phyloP scores from a whole-genome alignment of 176 grass and related monocot genomes.

The Aegilops tauschii region DNA sequence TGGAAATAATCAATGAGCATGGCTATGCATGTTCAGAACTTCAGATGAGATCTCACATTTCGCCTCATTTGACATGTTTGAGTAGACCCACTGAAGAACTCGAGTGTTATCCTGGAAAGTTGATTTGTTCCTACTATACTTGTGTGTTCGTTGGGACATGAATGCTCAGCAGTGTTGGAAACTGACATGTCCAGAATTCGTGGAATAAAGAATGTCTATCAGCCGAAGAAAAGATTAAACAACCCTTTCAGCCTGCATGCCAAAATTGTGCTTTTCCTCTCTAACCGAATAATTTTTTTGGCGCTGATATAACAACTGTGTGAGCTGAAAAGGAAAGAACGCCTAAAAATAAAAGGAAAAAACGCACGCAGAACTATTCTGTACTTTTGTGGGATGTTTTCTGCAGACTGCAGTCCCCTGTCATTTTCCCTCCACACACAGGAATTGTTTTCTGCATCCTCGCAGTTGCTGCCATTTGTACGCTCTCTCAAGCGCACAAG shows the following conservation, averaged over 20 bases:
- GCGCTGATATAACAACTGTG: neutral
- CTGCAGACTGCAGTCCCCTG: no score
- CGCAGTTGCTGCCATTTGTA: neutral
- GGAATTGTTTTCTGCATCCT: no score
- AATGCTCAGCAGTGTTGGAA: slow-evolving; percentile 4
- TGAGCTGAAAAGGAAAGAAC: neutral
- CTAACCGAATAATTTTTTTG: neutral
- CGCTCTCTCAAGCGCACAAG: neutral
- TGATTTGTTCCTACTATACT: neutral
- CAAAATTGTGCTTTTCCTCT: neutral
- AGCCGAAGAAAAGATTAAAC: neutral
- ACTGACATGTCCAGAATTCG: neutral
- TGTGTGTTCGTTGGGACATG: slow-evolving; percentile 1
- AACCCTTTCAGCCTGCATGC: neutral
- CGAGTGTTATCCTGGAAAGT: neutral
- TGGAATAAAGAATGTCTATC: neutral
- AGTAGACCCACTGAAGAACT: no score
- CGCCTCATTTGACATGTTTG: no score
- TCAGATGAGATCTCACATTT: neutral
- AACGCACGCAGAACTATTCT: no score
- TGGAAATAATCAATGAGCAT: slow-evolving; percentile 35
- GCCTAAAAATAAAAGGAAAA: no score
- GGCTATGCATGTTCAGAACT: neutral
- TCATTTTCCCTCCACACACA: neutral
- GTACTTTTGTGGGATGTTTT: neutral